Evolutionary conservation across 225 moss, liverwort and hornwort species (phyloP), one percentile per base, ranked within the genome.

Genomic region (Sphagnum contortum): DNA sequence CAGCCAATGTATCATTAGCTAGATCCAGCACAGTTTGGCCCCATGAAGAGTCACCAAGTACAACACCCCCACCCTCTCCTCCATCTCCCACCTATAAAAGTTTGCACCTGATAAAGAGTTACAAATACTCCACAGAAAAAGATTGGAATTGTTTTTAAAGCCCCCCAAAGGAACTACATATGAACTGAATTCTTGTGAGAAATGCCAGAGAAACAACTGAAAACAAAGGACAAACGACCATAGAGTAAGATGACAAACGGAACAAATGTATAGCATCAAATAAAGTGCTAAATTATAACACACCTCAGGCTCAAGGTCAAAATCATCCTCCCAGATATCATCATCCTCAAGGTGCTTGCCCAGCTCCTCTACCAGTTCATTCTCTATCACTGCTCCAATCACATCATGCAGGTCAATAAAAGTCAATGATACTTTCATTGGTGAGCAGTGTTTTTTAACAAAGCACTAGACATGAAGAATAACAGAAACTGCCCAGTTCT

Each of bases 321-420:
- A 88, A 53, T 92, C 92, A 10, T 90, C 93, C 57, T 89, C 91
- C 94, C 94, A 94, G 62, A 88, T 87, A 66, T 88, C 95, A 67
- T 90, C 92, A 61, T 88, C 95, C 63, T 87, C 87, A 14, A 85
- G 78, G 29, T 85, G 73, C 48, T 96, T 80, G 59, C 87, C 88
- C 3, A 80, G 66, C 59, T 79, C 82, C 13, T 78, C 77, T 58
- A 29, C 0, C 29, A 29, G 29, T 29, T 29, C 29, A 29, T 29
- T 29, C 29, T 91, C 88, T 47, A 85, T 66, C 60, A 70, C 85
- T 83, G 78, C 65, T 63, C 62, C 56, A 48, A 72, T 61, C 47
- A 77, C 9, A 12, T 44, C 8, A 48, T 5, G 12, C 10, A 29
- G 29, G 29, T 29, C 29, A 29, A 29, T 29, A 29, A 29, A 29